Evolutionary conservation across 108 stramenopile species (phyloP).

Genomic region (Nitzschia inconspicua): DNA sequence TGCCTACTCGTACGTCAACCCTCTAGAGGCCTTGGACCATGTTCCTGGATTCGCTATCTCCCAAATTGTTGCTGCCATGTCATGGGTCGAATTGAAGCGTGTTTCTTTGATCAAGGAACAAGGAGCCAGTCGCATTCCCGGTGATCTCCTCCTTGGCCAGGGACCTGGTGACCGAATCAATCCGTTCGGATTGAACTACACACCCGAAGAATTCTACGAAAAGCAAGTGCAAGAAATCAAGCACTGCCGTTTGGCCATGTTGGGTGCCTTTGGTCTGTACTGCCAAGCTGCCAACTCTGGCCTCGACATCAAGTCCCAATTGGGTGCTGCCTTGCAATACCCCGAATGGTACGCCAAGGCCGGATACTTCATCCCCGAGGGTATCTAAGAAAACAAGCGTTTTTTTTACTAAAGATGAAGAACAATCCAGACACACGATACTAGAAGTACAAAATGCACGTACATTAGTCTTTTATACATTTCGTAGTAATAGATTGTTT

Average conservation of each 20-base stretch:
- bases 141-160: constrained; percentile 89
- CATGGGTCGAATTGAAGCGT: constrained; percentile 83
- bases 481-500: too few relatives aligned
- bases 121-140: constrained; percentile 68
- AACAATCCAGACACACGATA: too few relatives aligned
- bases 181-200: constrained; percentile 93
- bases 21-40: constrained; percentile 76
- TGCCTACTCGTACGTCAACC: constrained; percentile 92
- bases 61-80: constrained; percentile 87
- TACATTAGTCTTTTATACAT: too few relatives aligned
- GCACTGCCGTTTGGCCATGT: constrained; percentile 98
- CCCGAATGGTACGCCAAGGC: constrained; percentile 83
- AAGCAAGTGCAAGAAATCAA: constrained; percentile 96
- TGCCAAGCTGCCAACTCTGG: constrained; percentile 81
- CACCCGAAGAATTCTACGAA: constrained; percentile 90
- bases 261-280: constrained; percentile 88
- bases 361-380: constrained; percentile 92
- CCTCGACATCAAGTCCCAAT: constrained; percentile 73
- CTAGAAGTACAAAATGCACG: too few relatives aligned
- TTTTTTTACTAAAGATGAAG: too few relatives aligned
- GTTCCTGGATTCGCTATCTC: constrained; percentile 81
- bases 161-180: constrained; percentile 84
- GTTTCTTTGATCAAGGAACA: constrained; percentile 80
- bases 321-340: constrained; percentile 73
- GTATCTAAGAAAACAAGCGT: too few relatives aligned